Base-by-base conservation (phyloP, 345 rosid species). In the Viola odorata region DNA sequence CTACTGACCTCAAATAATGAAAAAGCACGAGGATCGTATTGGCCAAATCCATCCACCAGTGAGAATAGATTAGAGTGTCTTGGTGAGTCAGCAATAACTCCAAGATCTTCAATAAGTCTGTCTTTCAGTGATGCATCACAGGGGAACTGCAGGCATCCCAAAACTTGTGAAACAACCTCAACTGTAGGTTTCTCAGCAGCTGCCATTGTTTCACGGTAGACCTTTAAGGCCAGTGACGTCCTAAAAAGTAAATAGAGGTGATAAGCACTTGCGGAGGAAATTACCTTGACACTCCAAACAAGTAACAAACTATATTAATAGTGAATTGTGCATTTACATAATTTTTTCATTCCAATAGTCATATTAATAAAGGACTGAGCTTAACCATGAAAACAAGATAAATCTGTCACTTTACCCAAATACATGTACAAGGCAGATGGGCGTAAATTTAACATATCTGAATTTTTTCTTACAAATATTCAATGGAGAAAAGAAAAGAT, bases 21-120 rank as follows among this genome's bases (percentile, higher is more conserved):
- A 62, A 91, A 87, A 62, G 98, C 94, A 72, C 96, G 80, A 68
- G 98, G 89, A 69, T 92, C 98, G 58, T 85, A 92, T 78, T 92
- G 96, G 68, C 88, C 98, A 77, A 89, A 92, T 68, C 96, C 96
- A 66, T 92, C 98, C 4, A 92, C 75, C 60, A 89, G 65, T 17
- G 96, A 83, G 71, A 77, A 73, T 39, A 87, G 81, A 63, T 81
- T 84, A 38, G 79, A 77, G 65, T 47, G 50, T 69, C 61, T 85
- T 68, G 87, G 74, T 15, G 86, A 41, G 51, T 81, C 79, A 42
- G 65, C 74, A 69, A 64, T 72, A 61, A 84, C 75, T 68, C 81
- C 89, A 61, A 87, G 71, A 73, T 76, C 84, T 66, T 89, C 96
- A 16, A 89, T 64, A 36, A 92, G 80, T 73, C 71, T 82, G 44